A percentile compares a stretch with the other conserved stretches of the same genome.
Evolutionary conservation across 768 basidiomycete genomes (phyloP).

Genomic region (Suillus spraguei): DNA sequence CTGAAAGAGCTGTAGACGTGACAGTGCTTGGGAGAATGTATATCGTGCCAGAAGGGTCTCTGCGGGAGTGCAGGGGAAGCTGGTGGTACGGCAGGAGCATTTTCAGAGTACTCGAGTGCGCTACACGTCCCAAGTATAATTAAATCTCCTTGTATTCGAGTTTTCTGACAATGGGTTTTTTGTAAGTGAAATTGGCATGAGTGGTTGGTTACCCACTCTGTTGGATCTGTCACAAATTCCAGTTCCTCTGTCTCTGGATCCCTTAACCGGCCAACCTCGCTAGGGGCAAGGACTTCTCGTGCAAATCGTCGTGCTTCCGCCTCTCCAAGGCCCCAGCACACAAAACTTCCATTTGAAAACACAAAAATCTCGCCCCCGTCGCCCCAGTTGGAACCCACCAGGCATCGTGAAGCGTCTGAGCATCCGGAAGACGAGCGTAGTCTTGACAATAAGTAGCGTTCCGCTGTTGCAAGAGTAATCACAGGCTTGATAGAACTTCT

Average conservation of each 20-base stretch:
- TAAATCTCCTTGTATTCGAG: slow-evolving; percentile 88
- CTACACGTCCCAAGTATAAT: slow-evolving; percentile 82
- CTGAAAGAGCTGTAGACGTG: slow-evolving; percentile 84
- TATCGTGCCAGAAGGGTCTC: slow-evolving; percentile 86
- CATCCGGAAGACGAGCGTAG: slow-evolving; percentile 60
- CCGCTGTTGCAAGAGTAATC: slow-evolving; percentile 82
- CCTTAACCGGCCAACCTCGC: slow-evolving; percentile 64
- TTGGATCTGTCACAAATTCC: slow-evolving; percentile 90
- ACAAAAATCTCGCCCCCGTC: slow-evolving; percentile 83
- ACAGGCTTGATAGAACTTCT: slow-evolving; percentile 75
- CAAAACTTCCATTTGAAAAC: slow-evolving; percentile 86
- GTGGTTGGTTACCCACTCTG: slow-evolving; percentile 57
- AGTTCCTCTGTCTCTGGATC: slow-evolving; percentile 87
- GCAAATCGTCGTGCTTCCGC: slow-evolving; percentile 72
- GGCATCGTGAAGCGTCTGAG: slow-evolving; percentile 70
- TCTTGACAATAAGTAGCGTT: slow-evolving; percentile 72
- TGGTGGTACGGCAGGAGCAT: slow-evolving; percentile 46
- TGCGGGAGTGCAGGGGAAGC: slow-evolving; percentile 54
- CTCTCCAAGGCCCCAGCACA: slow-evolving; percentile 88
- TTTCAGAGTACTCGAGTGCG: slow-evolving; percentile 54
- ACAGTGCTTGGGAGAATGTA: slow-evolving; percentile 88
- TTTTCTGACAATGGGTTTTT: slow-evolving; percentile 49
- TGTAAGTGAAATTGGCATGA: neutral
- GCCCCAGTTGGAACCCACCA: slow-evolving; percentile 81
- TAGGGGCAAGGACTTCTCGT: slow-evolving; percentile 56